phyloP scores from a whole-genome alignment of 2,329 filamentous ascomycete genomes.

The Cordyceps pruinosa region DNA sequence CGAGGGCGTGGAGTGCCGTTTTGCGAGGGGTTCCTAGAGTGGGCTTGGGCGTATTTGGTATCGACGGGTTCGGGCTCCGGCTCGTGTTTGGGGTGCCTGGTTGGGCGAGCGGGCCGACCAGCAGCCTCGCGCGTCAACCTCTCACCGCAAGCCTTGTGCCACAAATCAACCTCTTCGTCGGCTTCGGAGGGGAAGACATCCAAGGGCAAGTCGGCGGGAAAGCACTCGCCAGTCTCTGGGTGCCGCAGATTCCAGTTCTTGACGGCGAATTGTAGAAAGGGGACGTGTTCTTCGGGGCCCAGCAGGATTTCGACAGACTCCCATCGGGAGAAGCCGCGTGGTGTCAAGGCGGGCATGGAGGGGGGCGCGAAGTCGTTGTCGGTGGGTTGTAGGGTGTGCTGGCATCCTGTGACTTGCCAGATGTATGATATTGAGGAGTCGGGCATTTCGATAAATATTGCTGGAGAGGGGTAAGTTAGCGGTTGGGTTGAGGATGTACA shows the following conservation, averaged over 20 bases:
- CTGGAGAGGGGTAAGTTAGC: conserved; percentile 30
- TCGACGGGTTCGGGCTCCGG: conserved; percentile 26
- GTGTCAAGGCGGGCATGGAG: conserved; percentile 73
- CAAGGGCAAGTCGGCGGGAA: conserved; percentile 52
- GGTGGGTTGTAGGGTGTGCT: conserved; percentile 69
- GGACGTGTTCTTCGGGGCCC: conserved; percentile 79
- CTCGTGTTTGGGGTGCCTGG: conserved; percentile 16
- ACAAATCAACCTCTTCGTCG: conserved; percentile 74
- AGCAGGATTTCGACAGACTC: conserved; percentile 85
- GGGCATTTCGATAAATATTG: conserved; percentile 71
- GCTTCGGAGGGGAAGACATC: conserved; percentile 64
- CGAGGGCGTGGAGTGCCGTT: conserved; percentile 19
- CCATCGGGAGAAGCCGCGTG: conserved; percentile 85
- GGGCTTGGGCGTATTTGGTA: conserved; percentile 32
- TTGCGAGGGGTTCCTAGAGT: conserved; percentile 25
- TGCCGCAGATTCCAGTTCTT: conserved; percentile 69
- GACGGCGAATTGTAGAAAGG: conserved; percentile 75
- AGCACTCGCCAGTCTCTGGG: conserved; percentile 63
- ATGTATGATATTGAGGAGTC: conserved; percentile 77
- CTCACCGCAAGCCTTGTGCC: conserved; percentile 74
- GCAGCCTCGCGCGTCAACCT: conserved; percentile 58
- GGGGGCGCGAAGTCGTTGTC: conserved; percentile 68
- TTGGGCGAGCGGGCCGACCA: conserved; percentile 25
- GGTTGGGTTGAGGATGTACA: background rate
- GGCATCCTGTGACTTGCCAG: conserved; percentile 85